Conservation (phyloP, 352 stramenopile genomes). For the Globisporangium splendens region DNA sequence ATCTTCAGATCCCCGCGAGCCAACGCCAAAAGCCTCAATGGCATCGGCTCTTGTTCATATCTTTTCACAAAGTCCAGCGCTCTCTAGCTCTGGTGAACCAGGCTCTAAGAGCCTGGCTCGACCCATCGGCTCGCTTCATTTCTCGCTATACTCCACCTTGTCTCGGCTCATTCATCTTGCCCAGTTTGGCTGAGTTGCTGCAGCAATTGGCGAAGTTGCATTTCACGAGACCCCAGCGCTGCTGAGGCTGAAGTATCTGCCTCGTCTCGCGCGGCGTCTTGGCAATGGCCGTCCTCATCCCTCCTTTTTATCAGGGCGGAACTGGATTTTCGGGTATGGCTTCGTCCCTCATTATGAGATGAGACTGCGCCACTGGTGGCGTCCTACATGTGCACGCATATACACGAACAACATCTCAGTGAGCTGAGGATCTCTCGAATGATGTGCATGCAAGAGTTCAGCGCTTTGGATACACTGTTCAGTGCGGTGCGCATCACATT, state of each 20-base stretch:
- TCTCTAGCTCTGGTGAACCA: too few relatives aligned
- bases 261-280: not conserved
- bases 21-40: too few relatives aligned
- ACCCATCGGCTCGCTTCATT: too few relatives aligned
- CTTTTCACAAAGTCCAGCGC: too few relatives aligned
- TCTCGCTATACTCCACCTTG: too few relatives aligned
- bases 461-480: conserved; percentile 1
- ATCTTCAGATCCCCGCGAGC: too few relatives aligned
- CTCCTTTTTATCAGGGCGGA: not conserved
- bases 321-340: not conserved
- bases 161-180: not conserved
- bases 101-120: too few relatives aligned
- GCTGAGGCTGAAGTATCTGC: too few relatives aligned
- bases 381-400: too few relatives aligned
- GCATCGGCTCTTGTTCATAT: too few relatives aligned
- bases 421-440: too few relatives aligned
- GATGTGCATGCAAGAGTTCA: not conserved
- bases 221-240: not conserved
- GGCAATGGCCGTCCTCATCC: not conserved
- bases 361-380: not conserved
- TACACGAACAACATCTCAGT: too few relatives aligned
- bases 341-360: not conserved
- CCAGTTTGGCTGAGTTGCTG: not conserved
- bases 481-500: not conserved
- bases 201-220: conserved; percentile 2